Percentiles rank a stretch among this genome's conserved stretches.
phyloP scores from a whole-genome alignment of 2,329 filamentous ascomycete species.

The Cordyceps cateniannulata region DNA sequence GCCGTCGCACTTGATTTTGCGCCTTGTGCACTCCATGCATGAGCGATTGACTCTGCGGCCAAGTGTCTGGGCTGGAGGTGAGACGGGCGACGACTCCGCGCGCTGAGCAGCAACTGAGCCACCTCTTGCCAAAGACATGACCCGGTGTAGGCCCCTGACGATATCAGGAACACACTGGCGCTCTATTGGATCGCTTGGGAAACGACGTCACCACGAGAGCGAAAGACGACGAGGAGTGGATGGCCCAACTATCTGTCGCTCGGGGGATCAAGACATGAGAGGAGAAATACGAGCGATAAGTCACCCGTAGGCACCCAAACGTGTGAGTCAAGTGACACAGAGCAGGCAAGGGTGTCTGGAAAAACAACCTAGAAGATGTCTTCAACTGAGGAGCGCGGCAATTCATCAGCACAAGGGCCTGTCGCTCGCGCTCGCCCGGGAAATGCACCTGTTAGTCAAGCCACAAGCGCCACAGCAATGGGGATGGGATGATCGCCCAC shows the following conservation, averaged over 20 bases:
- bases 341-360: not conserved
- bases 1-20: constrained; percentile 36
- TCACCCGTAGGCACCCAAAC: too few relatives aligned
- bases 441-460: not conserved
- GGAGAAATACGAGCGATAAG: too few relatives aligned
- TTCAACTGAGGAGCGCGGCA: not conserved
- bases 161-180: too few relatives aligned
- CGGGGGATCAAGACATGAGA: too few relatives aligned
- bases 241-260: too few relatives aligned
- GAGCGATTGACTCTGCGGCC: constrained; percentile 19
- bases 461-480: not conserved
- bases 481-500: not conserved
- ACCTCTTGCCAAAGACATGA: not conserved
- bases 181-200: too few relatives aligned
- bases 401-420: not conserved
- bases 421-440: not conserved
- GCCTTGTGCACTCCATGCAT: constrained; percentile 22
- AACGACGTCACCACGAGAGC: too few relatives aligned
- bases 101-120: not conserved
- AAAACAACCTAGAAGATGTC: not conserved
- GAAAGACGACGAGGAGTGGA: too few relatives aligned
- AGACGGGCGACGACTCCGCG: not conserved
- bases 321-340: too few relatives aligned
- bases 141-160: too few relatives aligned
- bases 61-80: not conserved